Conservation (phyloP, 306 rosid species). For the Prunus armeniaca region DNA sequence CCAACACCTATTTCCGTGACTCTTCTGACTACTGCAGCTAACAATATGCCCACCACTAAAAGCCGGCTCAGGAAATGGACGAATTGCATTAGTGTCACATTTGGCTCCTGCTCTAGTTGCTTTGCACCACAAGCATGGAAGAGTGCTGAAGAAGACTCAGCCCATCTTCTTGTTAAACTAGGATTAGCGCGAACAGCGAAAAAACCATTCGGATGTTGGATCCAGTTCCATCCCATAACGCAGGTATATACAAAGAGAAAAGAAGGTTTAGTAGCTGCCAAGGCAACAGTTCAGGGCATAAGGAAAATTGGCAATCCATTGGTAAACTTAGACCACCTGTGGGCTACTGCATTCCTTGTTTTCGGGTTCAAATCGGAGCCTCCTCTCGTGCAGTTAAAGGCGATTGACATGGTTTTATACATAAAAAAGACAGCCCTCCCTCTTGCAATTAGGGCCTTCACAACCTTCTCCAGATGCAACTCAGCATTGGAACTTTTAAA, state of each 20-base stretch:
- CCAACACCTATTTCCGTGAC: conserved; percentile 57
- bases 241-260: conserved; percentile 55
- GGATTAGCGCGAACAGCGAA: conserved; percentile 62
- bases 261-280: conserved; percentile 67
- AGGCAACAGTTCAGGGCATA: conserved; percentile 62
- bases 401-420: conserved; percentile 65
- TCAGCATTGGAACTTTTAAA: conserved; percentile 73
- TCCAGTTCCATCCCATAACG: conserved; percentile 73
- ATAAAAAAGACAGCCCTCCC: conserved; percentile 76
- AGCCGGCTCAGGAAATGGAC: conserved; percentile 57
- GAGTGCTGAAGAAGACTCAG: conserved; percentile 66
- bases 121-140: conserved; percentile 61
- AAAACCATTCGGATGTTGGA: conserved; percentile 56
- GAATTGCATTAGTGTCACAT: conserved; percentile 33
- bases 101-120: conserved; percentile 41
- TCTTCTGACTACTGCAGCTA: conserved; percentile 55
- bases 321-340: conserved; percentile 60
- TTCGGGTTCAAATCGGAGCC: conserved; percentile 91
- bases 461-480: conserved; percentile 73
- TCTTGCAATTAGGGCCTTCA: conserved; percentile 77
- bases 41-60: conserved; percentile 39
- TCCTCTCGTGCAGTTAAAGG: conserved; percentile 57
- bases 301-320: conserved; percentile 49
- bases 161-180: conserved; percentile 56
- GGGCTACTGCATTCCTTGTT: conserved; percentile 89